These are phyloP conservation scores for Monilinia fructicola DNA, from an alignment of 2,329 filamentous ascomycete species.

Conservation along the genomic window DNA sequence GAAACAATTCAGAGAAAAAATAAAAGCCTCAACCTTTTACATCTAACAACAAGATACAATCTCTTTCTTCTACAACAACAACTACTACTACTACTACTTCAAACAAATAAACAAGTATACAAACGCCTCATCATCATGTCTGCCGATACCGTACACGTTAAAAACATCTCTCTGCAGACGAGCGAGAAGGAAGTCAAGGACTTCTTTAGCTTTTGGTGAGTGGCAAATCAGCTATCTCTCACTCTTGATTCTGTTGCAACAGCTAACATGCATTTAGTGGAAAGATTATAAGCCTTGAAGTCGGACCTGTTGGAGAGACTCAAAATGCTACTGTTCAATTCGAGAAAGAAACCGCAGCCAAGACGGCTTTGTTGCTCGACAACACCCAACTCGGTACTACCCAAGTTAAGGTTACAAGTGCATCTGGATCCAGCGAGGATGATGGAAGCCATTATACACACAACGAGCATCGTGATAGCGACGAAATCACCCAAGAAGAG, in stretches of 20 bases:
- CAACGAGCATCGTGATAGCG: constrained; percentile 56
- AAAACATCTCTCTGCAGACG: constrained; percentile 80
- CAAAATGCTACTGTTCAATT: constrained; percentile 93
- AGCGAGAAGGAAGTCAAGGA: constrained; percentile 88
- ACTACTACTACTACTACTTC: not conserved
- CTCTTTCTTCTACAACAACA: not conserved
- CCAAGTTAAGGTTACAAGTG: constrained; percentile 72
- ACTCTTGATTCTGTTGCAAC: not conserved
- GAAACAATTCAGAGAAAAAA: not conserved
- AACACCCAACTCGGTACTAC: constrained; percentile 91
- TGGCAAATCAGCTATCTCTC: constrained; percentile 20
- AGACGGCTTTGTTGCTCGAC: constrained; percentile 94
- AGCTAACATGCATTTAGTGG: constrained; percentile 56
- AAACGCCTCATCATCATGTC: constrained; percentile 32
- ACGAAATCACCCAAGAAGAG: constrained; percentile 88
- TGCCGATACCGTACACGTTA: constrained; percentile 71
- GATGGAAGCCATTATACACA: constrained; percentile 57
- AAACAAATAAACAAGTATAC: not conserved
- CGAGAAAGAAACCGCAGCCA: constrained; percentile 94
- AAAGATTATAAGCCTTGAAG: constrained; percentile 82
- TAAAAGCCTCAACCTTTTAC: not conserved
- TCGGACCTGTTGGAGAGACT: constrained; percentile 64
- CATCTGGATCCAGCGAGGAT: constrained; percentile 60
- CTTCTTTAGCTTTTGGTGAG: constrained; percentile 95
- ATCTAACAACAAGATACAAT: not conserved